Percentiles rank a stretch among this genome's conserved stretches.
These are phyloP conservation scores for Phytopythium kandeliae DNA, from an alignment of 352 stramenopile species.

Conservation along the genomic window DNA sequence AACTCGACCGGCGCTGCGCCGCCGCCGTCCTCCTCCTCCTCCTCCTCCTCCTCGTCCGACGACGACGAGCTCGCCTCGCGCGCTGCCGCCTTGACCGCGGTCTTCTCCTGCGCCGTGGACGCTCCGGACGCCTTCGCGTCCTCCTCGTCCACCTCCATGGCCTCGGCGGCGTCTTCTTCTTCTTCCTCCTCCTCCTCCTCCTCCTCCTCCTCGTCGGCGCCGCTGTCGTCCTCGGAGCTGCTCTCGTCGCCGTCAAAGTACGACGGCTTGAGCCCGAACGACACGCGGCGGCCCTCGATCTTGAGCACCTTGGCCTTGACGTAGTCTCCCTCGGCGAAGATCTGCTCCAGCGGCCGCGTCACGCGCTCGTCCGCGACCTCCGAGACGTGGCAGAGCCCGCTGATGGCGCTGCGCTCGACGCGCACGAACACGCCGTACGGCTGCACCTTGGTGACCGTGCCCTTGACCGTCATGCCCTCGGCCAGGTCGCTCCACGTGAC, in stretches of 20 bases:
- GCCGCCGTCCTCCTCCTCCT: slow-evolving; percentile 40
- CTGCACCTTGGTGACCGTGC: slow-evolving; percentile 94
- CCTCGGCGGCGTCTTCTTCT: slow-evolving; percentile 23
- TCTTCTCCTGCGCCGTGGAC: slow-evolving; percentile 22
- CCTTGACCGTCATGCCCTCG: slow-evolving; percentile 90
- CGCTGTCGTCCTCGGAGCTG: slow-evolving; percentile 80
- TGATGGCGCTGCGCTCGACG: slow-evolving; percentile 94
- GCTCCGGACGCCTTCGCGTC: slow-evolving; percentile 33
- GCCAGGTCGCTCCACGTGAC: slow-evolving; percentile 90
- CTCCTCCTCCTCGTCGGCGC: slow-evolving; percentile 61
- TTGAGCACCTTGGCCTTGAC: slow-evolving; percentile 97
- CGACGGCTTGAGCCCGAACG: slow-evolving; percentile 95
- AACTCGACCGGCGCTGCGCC: slow-evolving; percentile 57
- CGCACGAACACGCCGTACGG: slow-evolving; percentile 95
- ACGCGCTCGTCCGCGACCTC: slow-evolving; percentile 95
- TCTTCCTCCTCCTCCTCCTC: slow-evolving; percentile 30
- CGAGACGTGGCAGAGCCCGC: slow-evolving; percentile 94
- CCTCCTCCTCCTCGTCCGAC: slow-evolving; percentile 32
- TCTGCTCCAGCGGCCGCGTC: slow-evolving; percentile 86
- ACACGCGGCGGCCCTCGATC: slow-evolving; percentile 89
- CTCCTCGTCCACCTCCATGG: slow-evolving; percentile 43
- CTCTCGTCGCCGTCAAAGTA: slow-evolving; percentile 94
- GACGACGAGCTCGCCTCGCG: slow-evolving; percentile 43
- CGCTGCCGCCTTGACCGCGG: too few relatives aligned
- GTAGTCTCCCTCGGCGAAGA: slow-evolving; percentile 95